Evolutionary conservation across 345 rosid genomes (phyloP).

Genomic region (Eucalyptus curtisii): DNA sequence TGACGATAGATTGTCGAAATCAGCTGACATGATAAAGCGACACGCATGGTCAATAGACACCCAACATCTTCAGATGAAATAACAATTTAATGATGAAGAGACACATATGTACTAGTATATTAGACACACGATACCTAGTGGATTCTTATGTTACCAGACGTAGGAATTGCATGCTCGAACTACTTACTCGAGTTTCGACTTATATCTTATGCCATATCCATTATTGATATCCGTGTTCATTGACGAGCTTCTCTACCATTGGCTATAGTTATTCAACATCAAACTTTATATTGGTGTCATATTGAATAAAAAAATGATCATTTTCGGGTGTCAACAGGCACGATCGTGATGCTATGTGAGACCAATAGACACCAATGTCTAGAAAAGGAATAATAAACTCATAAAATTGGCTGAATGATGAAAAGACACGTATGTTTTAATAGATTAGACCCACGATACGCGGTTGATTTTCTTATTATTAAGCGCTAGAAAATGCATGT

Average conservation of each 20-base stretch:
- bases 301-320: neutral
- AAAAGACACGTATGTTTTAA: neutral
- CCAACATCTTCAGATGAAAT: too few species aligned
- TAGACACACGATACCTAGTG: too few species aligned
- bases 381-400: neutral
- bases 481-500: neutral
- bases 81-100: too few species aligned
- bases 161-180: too few species aligned
- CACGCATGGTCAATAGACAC: neutral
- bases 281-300: neutral
- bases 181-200: too few species aligned
- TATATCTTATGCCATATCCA: neutral
- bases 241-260: neutral
- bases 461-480: neutral
- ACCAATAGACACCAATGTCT: neutral
- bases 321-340: neutral
- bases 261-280: neutral
- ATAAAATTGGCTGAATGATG: neutral
- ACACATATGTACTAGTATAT: too few species aligned
- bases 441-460: neutral
- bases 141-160: too few species aligned
- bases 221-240: neutral
- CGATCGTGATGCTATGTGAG: neutral
- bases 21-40: neutral
- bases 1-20: neutral